Conservation (phyloP, 2,329 filamentous ascomycete species). For the Epichloe elymi region DNA sequence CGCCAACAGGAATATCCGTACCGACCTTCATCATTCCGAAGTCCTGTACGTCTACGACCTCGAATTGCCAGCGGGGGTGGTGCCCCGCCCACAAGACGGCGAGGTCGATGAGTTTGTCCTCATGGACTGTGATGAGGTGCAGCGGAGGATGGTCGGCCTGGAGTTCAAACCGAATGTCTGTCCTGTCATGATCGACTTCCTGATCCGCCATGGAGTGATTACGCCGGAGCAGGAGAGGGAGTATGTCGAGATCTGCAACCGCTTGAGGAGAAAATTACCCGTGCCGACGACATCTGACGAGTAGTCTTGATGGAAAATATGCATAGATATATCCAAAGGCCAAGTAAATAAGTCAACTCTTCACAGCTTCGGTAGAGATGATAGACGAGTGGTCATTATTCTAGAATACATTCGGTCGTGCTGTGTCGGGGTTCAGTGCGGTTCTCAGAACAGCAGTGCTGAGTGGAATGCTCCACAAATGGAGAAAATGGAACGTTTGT, state of each 20-base stretch:
- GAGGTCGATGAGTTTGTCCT: constrained; percentile 68
- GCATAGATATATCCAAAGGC: no score
- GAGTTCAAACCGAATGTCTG: constrained; percentile 83
- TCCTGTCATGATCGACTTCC: constrained; percentile 66
- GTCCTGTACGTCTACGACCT: constrained; percentile 62
- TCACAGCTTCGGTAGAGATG: no score
- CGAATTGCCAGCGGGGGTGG: constrained; percentile 44
- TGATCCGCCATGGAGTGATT: constrained; percentile 62
- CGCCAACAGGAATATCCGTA: constrained; percentile 11
- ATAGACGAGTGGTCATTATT: no score
- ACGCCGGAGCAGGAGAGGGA: constrained; percentile 59
- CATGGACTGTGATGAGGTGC: constrained; percentile 47
- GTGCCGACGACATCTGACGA: constrained; percentile 20
- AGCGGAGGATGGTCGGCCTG: constrained; percentile 45
- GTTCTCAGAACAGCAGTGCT: no score
- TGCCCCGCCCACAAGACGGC: constrained; percentile 57
- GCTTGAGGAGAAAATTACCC: constrained; percentile 31
- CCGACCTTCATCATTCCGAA: constrained; percentile 22
- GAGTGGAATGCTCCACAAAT: no score
- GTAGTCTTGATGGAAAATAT: background rate
- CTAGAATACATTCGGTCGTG: no score
- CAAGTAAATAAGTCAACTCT: no score
- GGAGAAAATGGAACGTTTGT: no score
- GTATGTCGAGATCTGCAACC: constrained; percentile 52
- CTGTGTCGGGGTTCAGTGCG: no score